These are phyloP conservation scores for Pseudotsuga menziesii DNA, from an alignment of 75 land plant species.

Conservation along the genomic window DNA sequence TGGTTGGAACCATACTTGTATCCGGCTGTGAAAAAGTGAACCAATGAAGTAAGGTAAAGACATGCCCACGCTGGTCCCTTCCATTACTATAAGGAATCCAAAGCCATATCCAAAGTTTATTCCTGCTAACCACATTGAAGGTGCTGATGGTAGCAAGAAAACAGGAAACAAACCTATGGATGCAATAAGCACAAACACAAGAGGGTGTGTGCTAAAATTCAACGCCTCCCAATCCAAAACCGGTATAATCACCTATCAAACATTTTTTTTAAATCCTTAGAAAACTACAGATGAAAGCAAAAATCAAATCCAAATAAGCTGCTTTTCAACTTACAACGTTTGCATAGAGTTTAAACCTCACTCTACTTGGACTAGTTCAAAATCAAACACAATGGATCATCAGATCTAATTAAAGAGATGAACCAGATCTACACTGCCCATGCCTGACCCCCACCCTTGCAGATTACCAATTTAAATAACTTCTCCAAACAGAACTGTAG, in stretches of 20 bases:
- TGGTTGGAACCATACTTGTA: conserved; percentile 43
- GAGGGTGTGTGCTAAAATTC: conserved; percentile 52
- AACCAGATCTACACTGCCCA: not conserved
- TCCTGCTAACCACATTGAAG: conserved; percentile 93
- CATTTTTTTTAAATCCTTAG: conserved; percentile 12
- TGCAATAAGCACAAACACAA: conserved; percentile 60
- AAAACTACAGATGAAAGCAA: not conserved
- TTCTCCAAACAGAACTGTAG: too few species aligned
- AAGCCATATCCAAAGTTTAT: conserved; percentile 87
- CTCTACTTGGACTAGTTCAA: not conserved
- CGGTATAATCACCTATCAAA: conserved; percentile 66
- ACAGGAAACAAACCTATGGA: conserved; percentile 74
- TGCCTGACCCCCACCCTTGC: not conserved
- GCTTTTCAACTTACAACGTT: not conserved
- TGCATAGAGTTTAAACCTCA: not conserved
- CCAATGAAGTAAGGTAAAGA: conserved; percentile 83
- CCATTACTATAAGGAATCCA: conserved; percentile 73
- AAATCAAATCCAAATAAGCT: not conserved
- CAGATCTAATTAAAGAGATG: not conserved
- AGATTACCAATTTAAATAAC: too few species aligned
- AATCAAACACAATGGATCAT: not conserved
- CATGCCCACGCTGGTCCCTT: conserved; percentile 67
- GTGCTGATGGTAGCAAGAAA: conserved; percentile 70
- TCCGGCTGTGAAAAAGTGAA: conserved; percentile 54
- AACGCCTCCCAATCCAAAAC: conserved; percentile 64